Evolutionary conservation across 2,329 filamentous ascomycete species (phyloP), one percentile per base, ranked within the genome.

Genomic region (Pestalotiopsis sp.): DNA sequence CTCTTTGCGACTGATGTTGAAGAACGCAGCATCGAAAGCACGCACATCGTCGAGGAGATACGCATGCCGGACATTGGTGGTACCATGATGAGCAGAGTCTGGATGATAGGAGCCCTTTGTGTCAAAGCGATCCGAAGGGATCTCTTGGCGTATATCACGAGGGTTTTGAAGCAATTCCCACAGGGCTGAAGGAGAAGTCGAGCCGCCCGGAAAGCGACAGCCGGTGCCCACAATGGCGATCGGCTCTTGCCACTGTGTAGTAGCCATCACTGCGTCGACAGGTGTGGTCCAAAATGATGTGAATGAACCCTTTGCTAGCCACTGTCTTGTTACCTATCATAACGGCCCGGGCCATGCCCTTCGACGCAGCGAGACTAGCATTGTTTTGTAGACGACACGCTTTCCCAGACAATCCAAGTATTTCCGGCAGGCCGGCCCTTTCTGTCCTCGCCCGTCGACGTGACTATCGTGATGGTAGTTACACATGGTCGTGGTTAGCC

Each of bases 181-280:
- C 3, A 82, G 73, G 67, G 75, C 74, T 1, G 78, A 77, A 1
- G 79, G 76, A 11, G 75, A 74, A 14, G 68, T 75, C 1, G 77
- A 73, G 56, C 71, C 72, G 2, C 80, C 80, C 4, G 80, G 78
- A 38, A 82, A 81, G 11, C 80, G 77, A 70, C 80, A 83, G 4
- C 74, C 78, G n/a, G 61, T 78, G 64, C 81, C 81, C 63, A 83
- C 73, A 38, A 83, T 75, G n/a, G 81, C 81, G 66, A 83, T 82
- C 24, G 81, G 79, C 65, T 81, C 52, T 35, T 35, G 30, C 30
- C 30, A 35, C 30, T 35, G 30, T 35, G 30, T 35, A 35, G 30
- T 35, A 9, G 30, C 6, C 30, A 35, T 35, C 6, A 35, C 30
- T 35, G 6, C 6, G 30, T 35, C 30, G 30, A 35, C 30, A 35